Evolutionary conservation across 345 rosid species (phyloP).

Genomic region (Citrus inodora): DNA sequence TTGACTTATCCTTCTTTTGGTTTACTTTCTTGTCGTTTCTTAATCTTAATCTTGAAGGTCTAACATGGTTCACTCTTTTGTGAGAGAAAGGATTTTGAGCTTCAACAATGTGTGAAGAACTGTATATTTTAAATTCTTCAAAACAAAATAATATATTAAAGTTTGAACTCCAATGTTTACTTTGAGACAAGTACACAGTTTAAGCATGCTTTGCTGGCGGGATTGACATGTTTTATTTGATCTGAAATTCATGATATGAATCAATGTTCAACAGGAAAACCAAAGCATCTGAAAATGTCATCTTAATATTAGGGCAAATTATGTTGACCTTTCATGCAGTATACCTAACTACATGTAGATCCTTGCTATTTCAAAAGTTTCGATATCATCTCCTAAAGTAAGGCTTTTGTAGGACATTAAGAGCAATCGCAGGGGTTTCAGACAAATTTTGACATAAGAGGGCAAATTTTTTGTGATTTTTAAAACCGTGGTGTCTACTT

Average conservation of each 20-base stretch:
- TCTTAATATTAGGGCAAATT: no score
- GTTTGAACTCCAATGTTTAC: no score
- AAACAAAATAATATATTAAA: no score
- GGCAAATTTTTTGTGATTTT: not conserved
- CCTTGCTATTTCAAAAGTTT: not conserved
- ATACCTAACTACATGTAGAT: not conserved
- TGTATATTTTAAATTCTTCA: no score
- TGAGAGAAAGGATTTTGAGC: not conserved
- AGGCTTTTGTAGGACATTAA: not conserved
- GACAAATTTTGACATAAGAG: not conserved
- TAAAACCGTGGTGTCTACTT: not conserved
- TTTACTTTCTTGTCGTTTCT: not conserved
- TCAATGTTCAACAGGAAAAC: no score
- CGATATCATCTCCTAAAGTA: not conserved
- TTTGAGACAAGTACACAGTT: no score
- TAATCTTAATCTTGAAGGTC: not conserved
- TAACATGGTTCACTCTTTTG: not conserved
- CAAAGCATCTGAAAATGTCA: no score
- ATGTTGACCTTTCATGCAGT: not conserved
- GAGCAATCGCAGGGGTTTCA: not conserved
- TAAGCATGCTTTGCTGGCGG: no score
- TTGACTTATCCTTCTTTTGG: no score
- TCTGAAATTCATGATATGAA: no score
- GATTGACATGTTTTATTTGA: no score
- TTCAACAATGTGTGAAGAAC: not conserved